Evolutionary conservation across 495 filamentous ascomycete genomes (phyloP).

Genomic region (Rhypophila decipiens): DNA sequence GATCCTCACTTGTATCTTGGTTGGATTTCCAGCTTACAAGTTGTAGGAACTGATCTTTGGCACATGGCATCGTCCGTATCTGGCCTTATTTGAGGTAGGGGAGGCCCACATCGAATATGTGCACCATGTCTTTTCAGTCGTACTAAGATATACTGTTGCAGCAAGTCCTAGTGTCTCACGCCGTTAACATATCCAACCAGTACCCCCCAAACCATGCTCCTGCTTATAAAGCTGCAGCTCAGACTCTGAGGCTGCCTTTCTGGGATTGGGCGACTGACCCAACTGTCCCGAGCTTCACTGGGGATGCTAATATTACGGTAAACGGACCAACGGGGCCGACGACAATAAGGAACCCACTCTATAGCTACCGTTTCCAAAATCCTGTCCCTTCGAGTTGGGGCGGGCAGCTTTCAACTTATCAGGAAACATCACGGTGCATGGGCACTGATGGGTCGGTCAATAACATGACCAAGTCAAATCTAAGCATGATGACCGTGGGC

Average conservation of each 20-base stretch:
- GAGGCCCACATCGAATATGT: not conserved
- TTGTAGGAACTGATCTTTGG: conserved; percentile 34
- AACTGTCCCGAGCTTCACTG: conserved; percentile 22
- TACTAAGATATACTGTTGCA: conserved; percentile 10
- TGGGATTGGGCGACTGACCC: conserved; percentile 37
- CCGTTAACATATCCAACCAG: conserved; percentile 25
- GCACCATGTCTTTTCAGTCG: not conserved
- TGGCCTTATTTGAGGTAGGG: conserved; percentile 35
- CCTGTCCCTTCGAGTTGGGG: not conserved
- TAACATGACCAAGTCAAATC: too few species aligned
- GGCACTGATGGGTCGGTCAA: too few species aligned
- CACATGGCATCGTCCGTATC: conserved; percentile 37
- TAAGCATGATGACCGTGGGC: too few species aligned
- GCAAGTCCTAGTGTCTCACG: conserved; percentile 34
- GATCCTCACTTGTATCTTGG: conserved; percentile 1
- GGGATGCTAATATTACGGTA: conserved; percentile 24
- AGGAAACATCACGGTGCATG: too few species aligned
- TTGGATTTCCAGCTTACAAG: conserved; percentile 5
- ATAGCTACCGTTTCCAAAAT: conserved; percentile 32
- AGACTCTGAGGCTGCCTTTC: conserved; percentile 31
- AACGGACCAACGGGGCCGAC: conserved; percentile 20
- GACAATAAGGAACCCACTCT: conserved; percentile 29
- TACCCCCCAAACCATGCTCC: conserved; percentile 19
- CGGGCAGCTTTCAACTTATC: too few species aligned
- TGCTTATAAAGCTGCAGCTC: conserved; percentile 27